Percentiles rank a stretch among this genome's conserved stretches.
These are phyloP conservation scores for Mimosa pudica DNA, from an alignment of 306 rosid species.

Conservation along the genomic window DNA sequence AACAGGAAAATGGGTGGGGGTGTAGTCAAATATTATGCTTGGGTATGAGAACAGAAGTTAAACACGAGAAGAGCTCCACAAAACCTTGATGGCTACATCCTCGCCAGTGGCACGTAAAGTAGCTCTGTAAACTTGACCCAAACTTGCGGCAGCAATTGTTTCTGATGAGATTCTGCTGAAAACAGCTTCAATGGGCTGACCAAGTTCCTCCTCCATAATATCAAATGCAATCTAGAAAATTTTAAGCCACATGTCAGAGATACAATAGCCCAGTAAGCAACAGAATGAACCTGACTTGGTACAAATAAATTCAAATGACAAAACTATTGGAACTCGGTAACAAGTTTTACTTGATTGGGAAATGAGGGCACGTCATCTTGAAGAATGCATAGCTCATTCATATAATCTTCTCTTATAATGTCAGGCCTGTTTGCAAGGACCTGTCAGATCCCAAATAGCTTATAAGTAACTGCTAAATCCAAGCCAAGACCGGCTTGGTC, in stretches of 20 bases:
- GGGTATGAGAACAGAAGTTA: slow-evolving; percentile 5
- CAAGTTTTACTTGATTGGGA: slow-evolving; percentile 76
- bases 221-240: slow-evolving; percentile 71
- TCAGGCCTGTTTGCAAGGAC: slow-evolving; percentile 99
- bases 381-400: slow-evolving; percentile 99
- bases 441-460: slow-evolving; percentile 51
- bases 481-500: slow-evolving; percentile 8
- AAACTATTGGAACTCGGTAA: slow-evolving; percentile 1
- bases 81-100: slow-evolving; percentile 97
- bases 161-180: slow-evolving; percentile 84
- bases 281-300: slow-evolving; percentile 1
- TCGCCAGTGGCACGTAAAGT: slow-evolving; percentile 87
- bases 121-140: slow-evolving; percentile 99
- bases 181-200: slow-evolving; percentile 91
- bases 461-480: slow-evolving; percentile 34
- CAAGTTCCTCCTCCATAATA: slow-evolving; percentile 93
- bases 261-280: slow-evolving; percentile 15
- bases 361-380: slow-evolving; percentile 98
- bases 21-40: not conserved
- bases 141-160: slow-evolving; percentile 99
- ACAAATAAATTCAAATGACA: slow-evolving; percentile 21
- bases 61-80: slow-evolving; percentile 35
- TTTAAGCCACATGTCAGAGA: slow-evolving; percentile 37
- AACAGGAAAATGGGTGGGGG: not conserved
- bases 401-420: slow-evolving; percentile 97